A percentile compares a stretch with the other conserved stretches of the same genome.
Evolutionary conservation across 306 rosid species (phyloP).

Genomic region (Purshia tridentata): DNA sequence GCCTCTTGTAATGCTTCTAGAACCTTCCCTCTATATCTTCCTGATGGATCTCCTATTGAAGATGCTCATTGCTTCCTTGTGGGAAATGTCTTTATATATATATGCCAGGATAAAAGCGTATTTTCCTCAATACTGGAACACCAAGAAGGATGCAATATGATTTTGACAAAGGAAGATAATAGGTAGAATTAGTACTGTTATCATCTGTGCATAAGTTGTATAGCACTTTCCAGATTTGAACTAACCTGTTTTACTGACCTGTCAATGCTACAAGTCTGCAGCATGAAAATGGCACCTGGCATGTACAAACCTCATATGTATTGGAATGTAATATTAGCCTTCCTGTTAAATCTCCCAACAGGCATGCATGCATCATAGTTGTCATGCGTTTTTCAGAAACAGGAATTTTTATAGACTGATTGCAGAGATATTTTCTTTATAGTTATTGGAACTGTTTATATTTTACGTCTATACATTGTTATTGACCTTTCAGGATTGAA

Average conservation of each 20-base stretch:
- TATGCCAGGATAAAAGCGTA: conserved; percentile 53
- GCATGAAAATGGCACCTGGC: too few species aligned
- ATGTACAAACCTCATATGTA: not conserved
- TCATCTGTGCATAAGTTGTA: not conserved
- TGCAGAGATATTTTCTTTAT: not conserved
- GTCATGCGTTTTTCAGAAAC: not conserved
- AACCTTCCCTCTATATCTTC: not conserved
- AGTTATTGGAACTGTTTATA: not conserved
- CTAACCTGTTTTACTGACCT: not conserved
- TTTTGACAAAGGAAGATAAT: conserved; percentile 32
- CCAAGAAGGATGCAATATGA: conserved; percentile 36
- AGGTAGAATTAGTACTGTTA: conserved; percentile 33
- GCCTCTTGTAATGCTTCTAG: conserved; percentile 3
- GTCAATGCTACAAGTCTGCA: not conserved
- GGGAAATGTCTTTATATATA: conserved; percentile 22
- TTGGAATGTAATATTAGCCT: not conserved
- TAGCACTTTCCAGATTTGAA: conserved; percentile 5
- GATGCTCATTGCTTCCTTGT: conserved; percentile 23
- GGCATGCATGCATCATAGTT: not conserved
- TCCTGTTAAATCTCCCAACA: not conserved
- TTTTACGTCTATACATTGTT: not conserved
- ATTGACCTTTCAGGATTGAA: conserved; percentile 45
- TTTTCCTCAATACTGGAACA: conserved; percentile 48
- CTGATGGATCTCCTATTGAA: not conserved
- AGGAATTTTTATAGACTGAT: not conserved